Evolutionary conservation across 768 basidiomycete species (phyloP).

Genomic region (Cystoderma amianthinum): DNA sequence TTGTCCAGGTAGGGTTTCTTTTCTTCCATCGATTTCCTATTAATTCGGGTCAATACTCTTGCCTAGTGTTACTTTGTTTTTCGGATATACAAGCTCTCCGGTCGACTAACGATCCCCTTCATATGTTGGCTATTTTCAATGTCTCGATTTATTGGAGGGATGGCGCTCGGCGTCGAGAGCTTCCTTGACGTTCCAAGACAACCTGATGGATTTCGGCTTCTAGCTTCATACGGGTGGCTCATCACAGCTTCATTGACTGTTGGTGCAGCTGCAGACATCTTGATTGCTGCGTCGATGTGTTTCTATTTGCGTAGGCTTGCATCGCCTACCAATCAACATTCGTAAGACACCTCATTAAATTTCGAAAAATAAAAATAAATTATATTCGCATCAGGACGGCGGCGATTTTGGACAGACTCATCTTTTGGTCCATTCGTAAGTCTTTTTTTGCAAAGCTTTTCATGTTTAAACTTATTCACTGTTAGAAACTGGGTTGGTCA

Average conservation of each 20-base stretch:
- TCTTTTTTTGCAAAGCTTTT: too few species aligned
- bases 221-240: conserved; percentile 16
- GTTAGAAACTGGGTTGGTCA: too few species aligned
- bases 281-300: conserved; percentile 14
- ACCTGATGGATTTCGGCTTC: conserved; percentile 11
- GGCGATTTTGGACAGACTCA: too few species aligned
- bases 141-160: conserved; percentile 11
- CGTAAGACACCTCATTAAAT: conserved; percentile 2
- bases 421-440: too few species aligned
- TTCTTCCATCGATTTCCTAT: too few species aligned
- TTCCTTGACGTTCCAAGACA: conserved; percentile 15
- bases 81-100: too few species aligned
- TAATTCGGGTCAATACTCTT: too few species aligned
- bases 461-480: too few species aligned
- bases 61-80: too few species aligned
- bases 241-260: conserved; percentile 13
- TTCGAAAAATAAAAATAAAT: neutral
- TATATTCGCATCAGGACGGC: neutral
- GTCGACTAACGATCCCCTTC: too few species aligned
- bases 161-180: conserved; percentile 10
- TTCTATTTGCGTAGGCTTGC: conserved; percentile 10
- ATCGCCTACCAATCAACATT: conserved; percentile 3
- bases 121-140: too few species aligned
- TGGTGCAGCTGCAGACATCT: conserved; percentile 14
- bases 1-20: too few species aligned